phyloP scores from a whole-genome alignment of 306 rosid genomes.

The Citrullus mucosospermus region DNA sequence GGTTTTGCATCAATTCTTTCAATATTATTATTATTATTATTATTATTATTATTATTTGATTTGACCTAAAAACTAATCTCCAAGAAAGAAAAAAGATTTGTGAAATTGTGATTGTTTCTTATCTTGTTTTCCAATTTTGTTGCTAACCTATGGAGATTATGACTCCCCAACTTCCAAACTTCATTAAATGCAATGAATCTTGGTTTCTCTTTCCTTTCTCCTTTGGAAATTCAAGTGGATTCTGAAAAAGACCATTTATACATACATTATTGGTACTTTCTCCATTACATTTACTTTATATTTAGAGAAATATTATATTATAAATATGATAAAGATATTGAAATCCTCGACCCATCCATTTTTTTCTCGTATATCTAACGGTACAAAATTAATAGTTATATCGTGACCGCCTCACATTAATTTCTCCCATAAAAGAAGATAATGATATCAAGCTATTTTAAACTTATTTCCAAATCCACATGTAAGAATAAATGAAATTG shows the following conservation, averaged over 20 bases:
- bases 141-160: background rate
- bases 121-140: background rate
- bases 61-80: background rate
- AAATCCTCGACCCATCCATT: too few species aligned
- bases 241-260: background rate
- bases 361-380: too few species aligned
- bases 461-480: too few species aligned
- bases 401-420: too few species aligned
- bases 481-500: too few species aligned
- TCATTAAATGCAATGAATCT: background rate
- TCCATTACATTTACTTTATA: background rate
- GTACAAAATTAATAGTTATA: too few species aligned
- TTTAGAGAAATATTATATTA: background rate
- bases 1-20: background rate
- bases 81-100: background rate
- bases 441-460: too few species aligned
- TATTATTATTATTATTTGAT: too few species aligned
- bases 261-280: background rate
- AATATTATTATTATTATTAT: background rate
- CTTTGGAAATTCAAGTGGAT: background rate
- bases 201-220: background rate
- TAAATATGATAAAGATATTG: background rate
- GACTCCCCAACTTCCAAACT: background rate
- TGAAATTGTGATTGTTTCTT: background rate
- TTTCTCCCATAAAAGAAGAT: too few species aligned